Evolutionary conservation across 352 stramenopile species (phyloP), one percentile per base, ranked within the genome.

Genomic region (Plasmopara viticola): DNA sequence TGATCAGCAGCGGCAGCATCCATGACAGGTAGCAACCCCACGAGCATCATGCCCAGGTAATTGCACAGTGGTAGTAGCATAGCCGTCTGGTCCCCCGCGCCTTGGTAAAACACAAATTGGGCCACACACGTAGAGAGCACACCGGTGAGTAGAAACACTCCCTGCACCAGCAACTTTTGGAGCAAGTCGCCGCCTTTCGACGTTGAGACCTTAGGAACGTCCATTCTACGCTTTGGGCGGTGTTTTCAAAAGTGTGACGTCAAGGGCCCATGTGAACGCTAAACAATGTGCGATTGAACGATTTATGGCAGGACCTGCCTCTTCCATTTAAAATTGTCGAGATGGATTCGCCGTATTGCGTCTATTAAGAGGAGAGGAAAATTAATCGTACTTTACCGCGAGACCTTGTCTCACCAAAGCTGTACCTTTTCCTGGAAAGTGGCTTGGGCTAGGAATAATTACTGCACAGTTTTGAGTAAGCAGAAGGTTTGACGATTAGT

Each of bases 41-140:
- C 81, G 25, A 93, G 74, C 80, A 91, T 90, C 72, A 93, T 90
- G 15, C 83, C 83, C 12, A 93, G 58, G 50, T 90, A 93, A 66
- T 93, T 93, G 63, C 83, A 90, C 4, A 93, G 70, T 52, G 83
- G 83, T 35, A 93, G 56, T n/a, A 93, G 63, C 79, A 93, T 91
- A n/a, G 76, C 74, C 35, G 73, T 77, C 58, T 93, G 83, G 50
- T 88, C 79, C 49, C 72, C 78, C 6, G 83, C 83, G 37, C 83
- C 83, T 45, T 90, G 78, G 56, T 93, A 93, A 56, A 91, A 93
- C 14, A 90, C 66, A 57, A 75, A 89, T 66, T 93, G 83, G 49
- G 80, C 80, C n/a, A 78, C 71, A 52, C 83, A 93, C 17, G 83
- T 93, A 28, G 83, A 93, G 53, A 90, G 78, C 5, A 93, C 78